Evolutionary conservation across 352 stramenopile genomes (phyloP).

Genomic region (Globisporangium abappressorium): DNA sequence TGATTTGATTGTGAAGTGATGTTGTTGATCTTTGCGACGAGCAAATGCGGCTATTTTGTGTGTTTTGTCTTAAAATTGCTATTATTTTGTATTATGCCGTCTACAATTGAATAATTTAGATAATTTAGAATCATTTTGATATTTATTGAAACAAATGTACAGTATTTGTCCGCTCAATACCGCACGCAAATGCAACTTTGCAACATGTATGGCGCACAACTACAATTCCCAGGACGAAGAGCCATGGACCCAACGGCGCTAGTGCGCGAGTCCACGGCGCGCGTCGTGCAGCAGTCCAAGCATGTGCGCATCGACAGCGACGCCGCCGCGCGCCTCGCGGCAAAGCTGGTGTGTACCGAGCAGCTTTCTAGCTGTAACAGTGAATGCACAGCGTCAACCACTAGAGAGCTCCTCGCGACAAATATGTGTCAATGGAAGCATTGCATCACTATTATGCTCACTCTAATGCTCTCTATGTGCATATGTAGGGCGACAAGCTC

Average conservation of each 20-base stretch:
- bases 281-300: slow-evolving; percentile 32
- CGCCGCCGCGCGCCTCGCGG: slow-evolving; percentile 30
- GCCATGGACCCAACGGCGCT: slow-evolving; percentile 48
- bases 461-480: neutral
- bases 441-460: neutral
- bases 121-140: neutral
- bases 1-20: neutral
- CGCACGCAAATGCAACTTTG: neutral
- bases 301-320: slow-evolving; percentile 39
- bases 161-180: neutral
- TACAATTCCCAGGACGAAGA: neutral
- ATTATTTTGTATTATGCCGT: no score
- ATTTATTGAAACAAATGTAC: neutral
- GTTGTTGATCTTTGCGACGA: neutral
- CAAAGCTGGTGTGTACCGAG: slow-evolving; percentile 34
- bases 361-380: neutral
- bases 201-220: neutral
- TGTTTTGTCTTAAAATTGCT: neutral
- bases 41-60: neutral
- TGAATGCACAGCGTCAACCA: no score
- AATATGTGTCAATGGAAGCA: neutral
- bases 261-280: slow-evolving; percentile 50
- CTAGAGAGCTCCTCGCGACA: neutral
- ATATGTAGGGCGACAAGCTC: slow-evolving; percentile 30
- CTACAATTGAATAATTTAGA: neutral